phyloP scores from a whole-genome alignment of 208 protist genomes.

The Dictyostelium gargantuum region DNA sequence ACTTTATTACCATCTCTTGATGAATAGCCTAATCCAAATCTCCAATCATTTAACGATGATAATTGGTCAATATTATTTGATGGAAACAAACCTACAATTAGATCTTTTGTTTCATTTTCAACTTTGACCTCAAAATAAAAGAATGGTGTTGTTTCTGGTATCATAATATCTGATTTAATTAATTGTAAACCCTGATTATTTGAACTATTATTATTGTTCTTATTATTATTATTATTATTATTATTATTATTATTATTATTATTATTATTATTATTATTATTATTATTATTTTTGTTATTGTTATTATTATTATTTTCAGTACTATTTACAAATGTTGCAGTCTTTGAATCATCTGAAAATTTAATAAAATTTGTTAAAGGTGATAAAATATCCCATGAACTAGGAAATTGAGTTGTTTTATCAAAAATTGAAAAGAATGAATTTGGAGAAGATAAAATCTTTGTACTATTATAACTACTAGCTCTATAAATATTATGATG shows the following conservation, averaged over 20 bases:
- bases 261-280: too few species aligned
- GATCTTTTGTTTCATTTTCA: constrained; percentile 1
- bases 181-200: background rate
- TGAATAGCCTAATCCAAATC: constrained; percentile 20
- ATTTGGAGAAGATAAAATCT: background rate
- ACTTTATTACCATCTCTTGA: constrained; percentile 6
- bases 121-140: constrained; percentile 71
- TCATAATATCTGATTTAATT: constrained; percentile 10
- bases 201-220: background rate
- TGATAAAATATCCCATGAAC: background rate
- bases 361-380: background rate
- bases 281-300: background rate
- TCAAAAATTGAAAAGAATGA: constrained; percentile 58
- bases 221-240: background rate
- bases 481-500: constrained; percentile 17
- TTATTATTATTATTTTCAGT: background rate
- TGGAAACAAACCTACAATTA: constrained; percentile 16
- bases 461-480: background rate
- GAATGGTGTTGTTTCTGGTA: constrained; percentile 31
- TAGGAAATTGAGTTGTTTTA: background rate
- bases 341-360: constrained; percentile 32
- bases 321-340: background rate
- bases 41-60: background rate
- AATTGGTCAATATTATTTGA: background rate
- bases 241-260: background rate